These are phyloP conservation scores for Lycium ferocissimum DNA, from an alignment of 257 asterid genomes.

Conservation along the genomic window DNA sequence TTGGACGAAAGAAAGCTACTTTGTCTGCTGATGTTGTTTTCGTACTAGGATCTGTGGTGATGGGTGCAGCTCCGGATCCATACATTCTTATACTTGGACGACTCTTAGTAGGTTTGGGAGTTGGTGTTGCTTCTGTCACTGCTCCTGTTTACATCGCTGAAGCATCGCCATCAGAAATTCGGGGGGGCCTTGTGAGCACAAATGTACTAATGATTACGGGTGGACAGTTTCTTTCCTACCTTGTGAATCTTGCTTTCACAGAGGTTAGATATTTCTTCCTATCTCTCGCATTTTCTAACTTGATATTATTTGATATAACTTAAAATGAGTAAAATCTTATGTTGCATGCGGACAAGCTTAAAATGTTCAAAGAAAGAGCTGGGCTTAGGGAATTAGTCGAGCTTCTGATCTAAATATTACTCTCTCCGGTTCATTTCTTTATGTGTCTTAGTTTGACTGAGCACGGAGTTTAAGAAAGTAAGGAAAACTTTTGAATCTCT, in stretches of 20 bases:
- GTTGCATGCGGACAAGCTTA: not conserved
- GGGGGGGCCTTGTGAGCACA: slow-evolving; percentile 97
- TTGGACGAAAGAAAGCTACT: slow-evolving; percentile 94
- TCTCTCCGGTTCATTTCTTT: not conserved
- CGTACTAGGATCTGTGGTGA: slow-evolving; percentile 70
- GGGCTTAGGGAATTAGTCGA: not conserved
- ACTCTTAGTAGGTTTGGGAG: slow-evolving; percentile 83
- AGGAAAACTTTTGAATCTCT: not conserved
- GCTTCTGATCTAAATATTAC: not conserved
- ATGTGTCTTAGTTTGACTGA: not conserved
- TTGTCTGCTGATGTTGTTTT: slow-evolving; percentile 89
- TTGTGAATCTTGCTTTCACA: slow-evolving; percentile 93
- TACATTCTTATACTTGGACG: slow-evolving; percentile 84
- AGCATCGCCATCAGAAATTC: slow-evolving; percentile 88
- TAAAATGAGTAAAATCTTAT: not conserved
- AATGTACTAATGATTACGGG: slow-evolving; percentile 98
- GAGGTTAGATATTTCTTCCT: slow-evolving; percentile 62
- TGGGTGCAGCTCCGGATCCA: slow-evolving; percentile 89
- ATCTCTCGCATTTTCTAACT: slow-evolving; percentile 7
- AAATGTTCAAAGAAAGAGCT: not conserved
- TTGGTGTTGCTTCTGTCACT: slow-evolving; percentile 95
- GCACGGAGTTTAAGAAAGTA: not conserved
- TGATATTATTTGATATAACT: not conserved
- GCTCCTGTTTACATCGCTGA: slow-evolving; percentile 98
- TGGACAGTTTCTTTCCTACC: slow-evolving; percentile 95